Evolutionary conservation across 495 filamentous ascomycete species (phyloP).

Genomic region (Aspergillus leporis): DNA sequence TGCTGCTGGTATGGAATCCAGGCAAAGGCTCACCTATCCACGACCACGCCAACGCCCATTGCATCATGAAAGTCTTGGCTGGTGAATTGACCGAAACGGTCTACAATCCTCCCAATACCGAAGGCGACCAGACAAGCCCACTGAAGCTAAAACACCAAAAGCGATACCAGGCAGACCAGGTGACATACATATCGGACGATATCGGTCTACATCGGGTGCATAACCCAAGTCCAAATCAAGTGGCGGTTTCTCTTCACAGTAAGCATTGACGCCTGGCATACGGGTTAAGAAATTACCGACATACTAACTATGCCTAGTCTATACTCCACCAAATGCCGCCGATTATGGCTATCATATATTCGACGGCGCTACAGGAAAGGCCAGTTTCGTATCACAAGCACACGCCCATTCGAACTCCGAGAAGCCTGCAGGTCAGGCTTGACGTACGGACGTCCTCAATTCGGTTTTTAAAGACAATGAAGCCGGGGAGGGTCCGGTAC

Average conservation of each 20-base stretch:
- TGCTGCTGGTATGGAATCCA: slow-evolving; percentile 87
- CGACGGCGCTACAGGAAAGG: slow-evolving; percentile 63
- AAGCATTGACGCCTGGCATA: slow-evolving; percentile 29
- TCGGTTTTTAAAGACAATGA: background rate
- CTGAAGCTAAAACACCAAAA: slow-evolving; percentile 29
- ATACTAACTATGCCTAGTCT: slow-evolving; percentile 49
- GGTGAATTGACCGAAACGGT: slow-evolving; percentile 71
- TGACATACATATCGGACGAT: slow-evolving; percentile 78
- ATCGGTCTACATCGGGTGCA: slow-evolving; percentile 80
- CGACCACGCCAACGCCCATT: slow-evolving; percentile 82
- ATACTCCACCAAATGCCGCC: slow-evolving; percentile 82
- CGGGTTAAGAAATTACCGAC: background rate
- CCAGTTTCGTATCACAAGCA: slow-evolving; percentile 34
- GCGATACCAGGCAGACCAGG: slow-evolving; percentile 51
- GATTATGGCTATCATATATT: slow-evolving; percentile 74
- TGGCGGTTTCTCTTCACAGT: slow-evolving; percentile 83
- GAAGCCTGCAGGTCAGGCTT: slow-evolving; percentile 1
- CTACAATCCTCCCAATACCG: slow-evolving; percentile 63
- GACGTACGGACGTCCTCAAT: background rate
- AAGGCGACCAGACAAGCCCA: slow-evolving; percentile 16
- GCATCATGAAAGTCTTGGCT: slow-evolving; percentile 57
- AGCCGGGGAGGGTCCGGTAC: background rate
- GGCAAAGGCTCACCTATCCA: slow-evolving; percentile 79
- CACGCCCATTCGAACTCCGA: background rate
- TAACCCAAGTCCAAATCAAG: slow-evolving; percentile 65